Evolutionary conservation across 148 eudicot species (phyloP).

Genomic region (Cornus controversa): DNA sequence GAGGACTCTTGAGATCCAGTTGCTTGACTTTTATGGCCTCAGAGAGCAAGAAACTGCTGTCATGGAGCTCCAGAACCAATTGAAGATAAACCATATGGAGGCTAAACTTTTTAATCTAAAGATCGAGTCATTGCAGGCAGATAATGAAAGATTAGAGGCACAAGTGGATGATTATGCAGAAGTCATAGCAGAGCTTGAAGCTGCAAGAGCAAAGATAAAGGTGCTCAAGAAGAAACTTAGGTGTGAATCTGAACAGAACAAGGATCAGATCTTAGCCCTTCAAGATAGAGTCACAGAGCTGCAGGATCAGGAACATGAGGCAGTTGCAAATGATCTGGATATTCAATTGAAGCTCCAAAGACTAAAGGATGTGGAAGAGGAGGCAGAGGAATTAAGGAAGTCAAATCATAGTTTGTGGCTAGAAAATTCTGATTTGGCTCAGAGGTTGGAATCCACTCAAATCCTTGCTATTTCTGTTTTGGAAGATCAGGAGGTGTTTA

Average conservation of each 20-base stretch:
- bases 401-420: constrained; percentile 40
- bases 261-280: constrained; percentile 57
- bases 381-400: constrained; percentile 55
- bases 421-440: constrained; percentile 64
- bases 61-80: constrained; percentile 70
- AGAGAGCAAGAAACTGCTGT: constrained; percentile 76
- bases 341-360: constrained; percentile 29
- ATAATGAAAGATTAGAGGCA: constrained; percentile 59
- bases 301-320: constrained; percentile 43
- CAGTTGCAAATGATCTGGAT: constrained; percentile 22
- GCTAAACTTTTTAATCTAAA: constrained; percentile 61
- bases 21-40: constrained; percentile 84
- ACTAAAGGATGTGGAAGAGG: constrained; percentile 52
- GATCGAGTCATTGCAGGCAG: constrained; percentile 65
- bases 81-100: constrained; percentile 65
- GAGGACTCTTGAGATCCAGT: constrained; percentile 56
- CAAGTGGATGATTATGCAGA: constrained; percentile 62
- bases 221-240: constrained; percentile 62
- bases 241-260: constrained; percentile 56
- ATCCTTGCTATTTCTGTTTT: constrained; percentile 55
- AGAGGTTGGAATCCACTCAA: constrained; percentile 61
- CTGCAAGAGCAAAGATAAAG: constrained; percentile 67
- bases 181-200: constrained; percentile 70
- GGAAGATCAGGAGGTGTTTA: constrained; percentile 63
- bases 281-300: constrained; percentile 57